phyloP scores from a whole-genome alignment of 805 yeast genomes.

The Candida coquimbonensis region DNA sequence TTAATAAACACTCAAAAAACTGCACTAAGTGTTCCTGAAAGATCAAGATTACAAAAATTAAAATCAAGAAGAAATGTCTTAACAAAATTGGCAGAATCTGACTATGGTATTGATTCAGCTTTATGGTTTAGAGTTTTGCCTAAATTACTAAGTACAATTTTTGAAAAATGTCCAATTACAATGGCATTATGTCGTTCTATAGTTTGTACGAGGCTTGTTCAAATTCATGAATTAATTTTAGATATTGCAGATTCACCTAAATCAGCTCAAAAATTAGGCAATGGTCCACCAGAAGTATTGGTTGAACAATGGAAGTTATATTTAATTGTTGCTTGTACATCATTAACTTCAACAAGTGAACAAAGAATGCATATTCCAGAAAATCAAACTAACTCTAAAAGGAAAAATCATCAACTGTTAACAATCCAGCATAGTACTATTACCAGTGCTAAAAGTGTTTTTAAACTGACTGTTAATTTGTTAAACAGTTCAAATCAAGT shows the following conservation, averaged over 20 bases:
- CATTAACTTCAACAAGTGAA: slow-evolving; percentile 83
- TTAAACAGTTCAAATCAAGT: slow-evolving; percentile 60
- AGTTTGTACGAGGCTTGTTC: slow-evolving; percentile 83
- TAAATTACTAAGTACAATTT: slow-evolving; percentile 58
- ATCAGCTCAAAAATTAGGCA: slow-evolving; percentile 22
- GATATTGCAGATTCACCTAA: slow-evolving; percentile 40
- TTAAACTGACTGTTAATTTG: slow-evolving; percentile 80
- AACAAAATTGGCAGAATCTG: slow-evolving; percentile 79
- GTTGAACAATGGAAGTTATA: slow-evolving; percentile 87
- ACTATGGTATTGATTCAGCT: slow-evolving; percentile 91
- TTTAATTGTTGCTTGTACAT: slow-evolving; percentile 84
- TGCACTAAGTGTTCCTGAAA: slow-evolving; percentile 65
- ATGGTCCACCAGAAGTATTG: slow-evolving; percentile 58
- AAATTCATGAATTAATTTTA: slow-evolving; percentile 64
- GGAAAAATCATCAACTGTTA: slow-evolving; percentile 70
- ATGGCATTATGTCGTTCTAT: slow-evolving; percentile 89
- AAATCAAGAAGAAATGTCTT: slow-evolving; percentile 59
- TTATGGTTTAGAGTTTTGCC: slow-evolving; percentile 93
- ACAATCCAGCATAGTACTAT: slow-evolving; percentile 86
- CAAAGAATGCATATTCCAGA: slow-evolving; percentile 67
- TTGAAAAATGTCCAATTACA: slow-evolving; percentile 81
- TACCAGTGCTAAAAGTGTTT: slow-evolving; percentile 85
- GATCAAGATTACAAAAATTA: slow-evolving; percentile 60
- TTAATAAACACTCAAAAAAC: slow-evolving; percentile 45
- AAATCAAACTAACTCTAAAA: slow-evolving; percentile 54